Evolutionary conservation across 2,329 filamentous ascomycete species (phyloP), one percentile per base, ranked within the genome.

Genomic region (Septoria linicola): DNA sequence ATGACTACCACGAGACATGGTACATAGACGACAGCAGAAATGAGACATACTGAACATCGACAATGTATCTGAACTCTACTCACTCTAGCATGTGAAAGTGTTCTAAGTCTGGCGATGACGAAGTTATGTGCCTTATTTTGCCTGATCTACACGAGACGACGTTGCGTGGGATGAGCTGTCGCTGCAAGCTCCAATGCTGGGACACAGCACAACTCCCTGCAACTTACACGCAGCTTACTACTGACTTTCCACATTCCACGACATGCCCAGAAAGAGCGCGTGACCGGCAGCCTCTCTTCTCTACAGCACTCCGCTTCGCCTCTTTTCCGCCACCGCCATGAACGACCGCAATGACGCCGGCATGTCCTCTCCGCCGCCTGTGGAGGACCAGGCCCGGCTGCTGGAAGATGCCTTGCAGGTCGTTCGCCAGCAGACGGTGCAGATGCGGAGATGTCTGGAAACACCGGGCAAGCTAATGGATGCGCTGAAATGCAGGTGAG

Each of bases 401-500:
- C 85, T 99, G 64, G 93, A 99, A 76, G 93, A 99, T 85, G 93
- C 95, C 67, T 78, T 97, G 73, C 83, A 88, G 56, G 92, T 96
- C 45, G 95, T 99, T 73, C 89, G 92, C 75, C 92, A 97, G 76
- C 95, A 99, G 81, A 93, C 92, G 53, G 83, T 85, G 67, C 81
- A 96, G 70, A 99, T 99, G 93, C 90, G 92, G 76, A 92, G 95
- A 77, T 97, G 91, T 67, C 81, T 99, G 55, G 95, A 99, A 70
- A 95, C 89, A 8, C 91, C 93, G 5, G 92, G 93, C 59, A 99
- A 99, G 81, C 84, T 99, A 61, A 99, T 99, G 93, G 93, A 99
- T 78, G 93, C 93, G 65, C 82, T 99, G 66, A 99, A 99, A 77
- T 97, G 92, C 88, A 96, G 91, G 93, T 97, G 81, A 66, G 87